Conservation (phyloP, 768 basidiomycete species). For the Mycena leptocephala region DNA sequence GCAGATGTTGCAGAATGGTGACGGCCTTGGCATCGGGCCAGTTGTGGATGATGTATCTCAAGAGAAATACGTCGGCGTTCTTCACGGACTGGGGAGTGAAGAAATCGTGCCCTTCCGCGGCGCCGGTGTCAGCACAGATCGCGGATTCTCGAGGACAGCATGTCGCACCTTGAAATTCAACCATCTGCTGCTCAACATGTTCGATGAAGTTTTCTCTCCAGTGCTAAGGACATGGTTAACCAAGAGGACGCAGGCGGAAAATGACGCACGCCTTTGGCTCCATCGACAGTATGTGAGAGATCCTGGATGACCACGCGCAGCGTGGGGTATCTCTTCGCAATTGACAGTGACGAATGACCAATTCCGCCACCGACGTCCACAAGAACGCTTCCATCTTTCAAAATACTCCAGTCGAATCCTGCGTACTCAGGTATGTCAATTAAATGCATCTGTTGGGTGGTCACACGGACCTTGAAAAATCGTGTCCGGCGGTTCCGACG, state of each 20-base stretch:
- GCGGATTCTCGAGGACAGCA: not conserved
- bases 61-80: too few relatives aligned
- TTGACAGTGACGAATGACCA: not conserved
- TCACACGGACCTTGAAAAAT: not conserved
- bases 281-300: not conserved
- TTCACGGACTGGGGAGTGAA: not conserved
- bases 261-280: not conserved
- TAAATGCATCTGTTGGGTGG: too few relatives aligned
- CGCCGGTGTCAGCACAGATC: not conserved
- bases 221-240: not conserved
- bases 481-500: not conserved
- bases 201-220: not conserved
- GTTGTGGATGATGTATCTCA: not conserved
- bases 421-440: not conserved
- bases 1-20: not conserved
- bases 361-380: not conserved
- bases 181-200: not conserved
- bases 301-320: not conserved
- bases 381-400: too few relatives aligned
- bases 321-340: not conserved
- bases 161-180: not conserved
- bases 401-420: too few relatives aligned
- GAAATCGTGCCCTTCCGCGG: not conserved
- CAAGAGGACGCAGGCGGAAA: not conserved
- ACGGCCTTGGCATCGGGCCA: not conserved